Base-by-base conservation (phyloP, 2,329 filamentous ascomycete species). In the Talaromyces sp. region DNA sequence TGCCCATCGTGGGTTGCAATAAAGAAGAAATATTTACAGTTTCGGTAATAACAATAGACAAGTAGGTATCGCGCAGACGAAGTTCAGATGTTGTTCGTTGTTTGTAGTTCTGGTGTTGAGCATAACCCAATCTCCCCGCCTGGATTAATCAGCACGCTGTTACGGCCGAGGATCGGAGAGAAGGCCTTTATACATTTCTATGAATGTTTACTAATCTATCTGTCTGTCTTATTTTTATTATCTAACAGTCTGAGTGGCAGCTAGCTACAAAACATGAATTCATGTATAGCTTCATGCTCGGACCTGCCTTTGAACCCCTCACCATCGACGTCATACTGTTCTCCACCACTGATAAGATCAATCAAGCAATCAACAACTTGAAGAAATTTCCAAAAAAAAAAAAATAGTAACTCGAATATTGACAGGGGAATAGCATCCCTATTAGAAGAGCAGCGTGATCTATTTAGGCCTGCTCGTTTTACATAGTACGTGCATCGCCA, bases 81-180 rank as follows among this genome's bases (percentile, higher is more conserved):
- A 0, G 44, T 47, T 23, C 23, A 23, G 23, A 23, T 23, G 2
- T 23, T 23, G 23, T 23, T 2, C 2, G 42, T 18, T 47, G 18
- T 12, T 40, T n/a, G 5, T 36, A 1, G 31, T 9, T 14, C 6
- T 40, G 36, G 36, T 40, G 36, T 40, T 40, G 36, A n/a, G 14
- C 16, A 14, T 36, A 6, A n/a, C 12, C 42, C 42, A 47, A 18
- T 47, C 23, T 28, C 53, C 53, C 53, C 53, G 14, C 53, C n/a
- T 56, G 55, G 55, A 56, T 56, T 56, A 56, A 23, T 56, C 55
- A 56, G 55, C 55, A 42, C 50, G 50, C 50, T 30, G 30, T 53
- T 30, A 3, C 10, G 9, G 50, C 50, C 50, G 50, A 53, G 12
- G 28, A 31, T 12, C 50, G 50, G 50, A 30, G 50, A 53, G 50